Percentiles rank a stretch among this genome's conserved stretches.
Conservation (phyloP, 1,284 basidiomycete species). For the Puccinia coronata region DNA sequence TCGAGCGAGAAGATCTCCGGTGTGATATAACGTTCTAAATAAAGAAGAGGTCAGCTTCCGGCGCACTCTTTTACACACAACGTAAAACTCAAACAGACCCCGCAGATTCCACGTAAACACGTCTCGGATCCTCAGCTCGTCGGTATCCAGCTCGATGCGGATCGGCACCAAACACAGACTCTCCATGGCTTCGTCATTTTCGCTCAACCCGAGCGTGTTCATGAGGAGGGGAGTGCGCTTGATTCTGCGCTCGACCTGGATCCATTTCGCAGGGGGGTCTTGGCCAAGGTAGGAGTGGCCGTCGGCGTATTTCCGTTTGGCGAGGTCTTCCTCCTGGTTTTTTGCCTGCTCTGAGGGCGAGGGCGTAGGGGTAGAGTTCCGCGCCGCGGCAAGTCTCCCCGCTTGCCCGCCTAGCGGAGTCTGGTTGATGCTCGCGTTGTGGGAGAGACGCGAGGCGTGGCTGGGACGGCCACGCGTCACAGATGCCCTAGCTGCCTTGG, state of each 20-base stretch:
- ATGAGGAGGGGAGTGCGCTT: not conserved
- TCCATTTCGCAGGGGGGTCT: conserved; percentile 77
- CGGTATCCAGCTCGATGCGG: conserved; percentile 89
- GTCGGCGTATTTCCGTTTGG: conserved; percentile 36
- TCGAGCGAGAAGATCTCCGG: conserved; percentile 80
- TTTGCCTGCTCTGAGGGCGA: not conserved
- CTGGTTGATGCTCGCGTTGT: conserved; percentile 18
- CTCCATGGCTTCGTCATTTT: conserved; percentile 55
- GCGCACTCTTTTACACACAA: too few species aligned
- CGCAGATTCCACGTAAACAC: conserved; percentile 95
- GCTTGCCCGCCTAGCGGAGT: not conserved
- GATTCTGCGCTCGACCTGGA: conserved; percentile 64
- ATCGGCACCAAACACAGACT: conserved; percentile 74
- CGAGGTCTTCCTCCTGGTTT: conserved; percentile 12
- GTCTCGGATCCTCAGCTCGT: conserved; percentile 85
- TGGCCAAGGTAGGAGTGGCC: conserved; percentile 86
- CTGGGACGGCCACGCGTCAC: not conserved
- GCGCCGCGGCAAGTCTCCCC: not conserved
- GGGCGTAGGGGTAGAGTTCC: conserved; percentile 8
- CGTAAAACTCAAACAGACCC: too few species aligned
- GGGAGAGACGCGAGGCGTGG: not conserved
- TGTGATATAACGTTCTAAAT: conserved; percentile 67
- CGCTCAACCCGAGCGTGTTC: conserved; percentile 19
- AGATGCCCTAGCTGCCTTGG: conserved; percentile 8
- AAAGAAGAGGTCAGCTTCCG: too few species aligned